Evolutionary conservation across 192 early-diverging fungal genomes (phyloP).

Genomic region (Coemansia sp.): DNA sequence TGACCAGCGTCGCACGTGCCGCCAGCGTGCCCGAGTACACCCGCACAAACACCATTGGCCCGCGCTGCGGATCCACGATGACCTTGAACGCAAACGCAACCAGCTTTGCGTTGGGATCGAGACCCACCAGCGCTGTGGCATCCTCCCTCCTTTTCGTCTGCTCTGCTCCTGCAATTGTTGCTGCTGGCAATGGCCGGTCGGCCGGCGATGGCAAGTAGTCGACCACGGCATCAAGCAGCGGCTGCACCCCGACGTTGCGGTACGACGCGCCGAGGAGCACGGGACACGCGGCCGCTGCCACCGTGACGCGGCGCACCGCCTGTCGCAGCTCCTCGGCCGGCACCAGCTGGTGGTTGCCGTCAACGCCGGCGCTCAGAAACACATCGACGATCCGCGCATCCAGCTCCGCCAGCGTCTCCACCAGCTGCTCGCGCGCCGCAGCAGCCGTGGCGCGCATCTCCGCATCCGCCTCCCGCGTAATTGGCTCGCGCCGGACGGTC

Average conservation of each 20-base stretch:
- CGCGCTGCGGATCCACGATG: conserved; percentile 78
- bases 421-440: conserved; percentile 64
- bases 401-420: conserved; percentile 80
- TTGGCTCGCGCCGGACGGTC: conserved; percentile 13
- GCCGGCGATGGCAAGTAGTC: conserved; percentile 83
- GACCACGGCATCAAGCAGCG: conserved; percentile 83
- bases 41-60: conserved; percentile 87
- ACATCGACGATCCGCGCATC: conserved; percentile 83
- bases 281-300: conserved; percentile 70
- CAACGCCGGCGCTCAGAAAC: conserved; percentile 66
- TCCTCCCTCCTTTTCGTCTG: not conserved
- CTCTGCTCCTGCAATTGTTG: not conserved
- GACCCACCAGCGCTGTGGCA: conserved; percentile 13
- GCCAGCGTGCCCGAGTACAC: conserved; percentile 81
- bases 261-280: conserved; percentile 88
- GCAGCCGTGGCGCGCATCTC: conserved; percentile 54
- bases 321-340: conserved; percentile 60
- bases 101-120: conserved; percentile 59
- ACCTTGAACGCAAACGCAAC: conserved; percentile 96
- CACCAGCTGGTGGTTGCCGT: conserved; percentile 75
- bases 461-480: conserved; percentile 14
- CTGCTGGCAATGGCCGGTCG: conserved; percentile 57
- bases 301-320: conserved; percentile 72
- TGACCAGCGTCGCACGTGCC: conserved; percentile 68
- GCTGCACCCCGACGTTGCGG: conserved; percentile 91